Evolutionary conservation across 441 rosid genomes (phyloP), one percentile per base, ranked within the genome.

Genomic region (Populus hybrid): DNA sequence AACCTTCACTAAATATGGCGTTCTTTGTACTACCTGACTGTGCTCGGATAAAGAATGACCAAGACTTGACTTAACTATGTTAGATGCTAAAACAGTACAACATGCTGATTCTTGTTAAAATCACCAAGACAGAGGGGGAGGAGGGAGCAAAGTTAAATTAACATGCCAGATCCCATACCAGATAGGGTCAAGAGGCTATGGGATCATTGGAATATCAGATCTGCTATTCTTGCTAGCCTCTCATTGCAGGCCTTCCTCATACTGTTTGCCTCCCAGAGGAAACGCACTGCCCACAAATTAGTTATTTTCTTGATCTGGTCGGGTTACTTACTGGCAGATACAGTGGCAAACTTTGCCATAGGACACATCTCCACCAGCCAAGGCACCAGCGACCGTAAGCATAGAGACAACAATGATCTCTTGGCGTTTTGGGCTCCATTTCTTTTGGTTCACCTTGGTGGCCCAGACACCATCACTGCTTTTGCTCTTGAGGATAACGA

Each of bases 391-490:
- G 28, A 61, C 23, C 26, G 29, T 3, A 26, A 21, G 31, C 4
- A 29, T 21, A 31, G 71, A 6, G 31, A 68, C 9, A 64, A 78
- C 74, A 67, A 35, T 0, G 82, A 84, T 29, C 81, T 91, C 50
- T 75, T 88, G 33, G 91, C 90, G 7, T 78, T 91, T 67, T 91
- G 94, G 94, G 88, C 89, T n/a, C 93, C 93, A 0, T 89, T 89
- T 64, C 89, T 91, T 68, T 68, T 91, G 64, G 65, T 91, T 6
- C 94, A 91, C 73, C 93, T 88, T n/a, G 94, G 94, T 18, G 92
- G 93, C 7, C 93, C 94, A 1, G 94, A 86, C 82, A 87, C 93
- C 6, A 89, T 91, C n/a, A 88, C 94, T 9, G 91, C 92, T 6
- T 80, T 88, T 45, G 82, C 94, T 28, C 85, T 89, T 2, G 88